Conservation (phyloP, 768 basidiomycete genomes). For the Boletus rubescentipes region DNA sequence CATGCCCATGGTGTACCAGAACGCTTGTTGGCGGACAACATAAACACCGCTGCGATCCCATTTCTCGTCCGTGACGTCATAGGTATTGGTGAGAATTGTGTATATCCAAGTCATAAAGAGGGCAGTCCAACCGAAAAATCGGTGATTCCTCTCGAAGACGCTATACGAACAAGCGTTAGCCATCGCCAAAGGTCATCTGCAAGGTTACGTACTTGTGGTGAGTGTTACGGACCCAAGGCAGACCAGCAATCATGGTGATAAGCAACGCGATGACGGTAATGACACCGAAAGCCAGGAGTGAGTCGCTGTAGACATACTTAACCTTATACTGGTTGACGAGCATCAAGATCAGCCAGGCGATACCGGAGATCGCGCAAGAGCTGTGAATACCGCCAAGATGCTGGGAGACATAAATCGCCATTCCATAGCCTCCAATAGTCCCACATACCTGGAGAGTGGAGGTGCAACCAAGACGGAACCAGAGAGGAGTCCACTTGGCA, state of each 20-base stretch:
- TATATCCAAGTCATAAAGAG: slow-evolving; percentile 60
- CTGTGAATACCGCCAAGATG: slow-evolving; percentile 82
- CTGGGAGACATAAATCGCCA: slow-evolving; percentile 31
- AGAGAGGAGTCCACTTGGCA: slow-evolving; percentile 80
- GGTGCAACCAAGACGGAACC: slow-evolving; percentile 70
- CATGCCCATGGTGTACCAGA: slow-evolving; percentile 77
- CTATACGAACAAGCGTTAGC: slow-evolving; percentile 33
- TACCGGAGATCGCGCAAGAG: slow-evolving; percentile 70
- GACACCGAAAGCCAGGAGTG: slow-evolving; percentile 61
- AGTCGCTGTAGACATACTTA: slow-evolving; percentile 49
- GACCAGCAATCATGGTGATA: slow-evolving; percentile 60
- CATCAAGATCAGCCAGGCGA: slow-evolving; percentile 67
- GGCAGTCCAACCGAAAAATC: slow-evolving; percentile 76
- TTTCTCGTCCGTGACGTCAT: slow-evolving; percentile 49
- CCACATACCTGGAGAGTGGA: slow-evolving; percentile 60
- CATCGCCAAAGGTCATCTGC: background rate
- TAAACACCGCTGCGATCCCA: slow-evolving; percentile 58
- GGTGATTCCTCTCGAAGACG: slow-evolving; percentile 77
- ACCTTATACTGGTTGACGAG: slow-evolving; percentile 55
- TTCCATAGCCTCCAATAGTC: background rate
- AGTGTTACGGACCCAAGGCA: slow-evolving; percentile 78
- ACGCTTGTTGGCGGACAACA: slow-evolving; percentile 67
- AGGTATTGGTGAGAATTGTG: slow-evolving; percentile 65
- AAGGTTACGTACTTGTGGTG: slow-evolving; percentile 66
- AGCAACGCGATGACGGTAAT: slow-evolving; percentile 56